Evolutionary conservation across 352 stramenopile genomes (phyloP).

Genomic region (Elongisporangium undulatum): DNA sequence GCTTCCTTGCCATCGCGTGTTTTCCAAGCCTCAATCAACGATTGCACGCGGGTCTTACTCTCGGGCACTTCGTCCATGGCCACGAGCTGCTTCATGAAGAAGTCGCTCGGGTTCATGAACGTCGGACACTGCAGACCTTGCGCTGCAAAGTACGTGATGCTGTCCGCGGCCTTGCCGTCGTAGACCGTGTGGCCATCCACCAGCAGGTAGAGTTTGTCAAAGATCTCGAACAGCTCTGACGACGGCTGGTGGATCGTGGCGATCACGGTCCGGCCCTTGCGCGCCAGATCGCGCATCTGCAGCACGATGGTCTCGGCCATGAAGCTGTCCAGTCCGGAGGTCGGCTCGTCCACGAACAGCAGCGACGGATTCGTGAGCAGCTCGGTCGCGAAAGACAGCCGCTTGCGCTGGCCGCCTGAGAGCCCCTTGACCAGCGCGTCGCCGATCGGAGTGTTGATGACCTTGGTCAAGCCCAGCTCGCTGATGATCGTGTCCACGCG

Average conservation of each 20-base stretch:
- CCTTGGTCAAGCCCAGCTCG: constrained; percentile 35
- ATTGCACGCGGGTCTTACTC: constrained; percentile 13
- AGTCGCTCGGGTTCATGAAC: constrained; percentile 40
- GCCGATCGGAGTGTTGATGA: constrained; percentile 42
- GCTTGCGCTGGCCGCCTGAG: constrained; percentile 75
- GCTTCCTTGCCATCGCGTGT: not conserved
- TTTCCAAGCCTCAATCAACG: constrained; percentile 15
- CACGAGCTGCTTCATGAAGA: constrained; percentile 39
- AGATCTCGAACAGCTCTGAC: constrained; percentile 36
- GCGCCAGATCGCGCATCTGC: constrained; percentile 45
- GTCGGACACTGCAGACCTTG: constrained; percentile 22
- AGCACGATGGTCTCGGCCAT: constrained; percentile 35
- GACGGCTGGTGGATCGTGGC: constrained; percentile 83
- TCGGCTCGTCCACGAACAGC: constrained; percentile 79
- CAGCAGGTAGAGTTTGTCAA: constrained; percentile 34
- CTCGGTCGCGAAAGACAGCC: constrained; percentile 73
- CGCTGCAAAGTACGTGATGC: constrained; percentile 24
- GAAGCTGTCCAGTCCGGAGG: constrained; percentile 42
- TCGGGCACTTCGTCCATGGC: constrained; percentile 23
- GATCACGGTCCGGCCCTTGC: constrained; percentile 75
- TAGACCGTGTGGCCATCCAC: constrained; percentile 29
- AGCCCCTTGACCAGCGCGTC: constrained; percentile 35
- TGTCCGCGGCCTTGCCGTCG: constrained; percentile 32
- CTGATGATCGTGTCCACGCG: constrained; percentile 29
- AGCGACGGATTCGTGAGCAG: constrained; percentile 66